Evolutionary conservation across 1,284 basidiomycete genomes (phyloP).

Genomic region (Pterulicium gracile): DNA sequence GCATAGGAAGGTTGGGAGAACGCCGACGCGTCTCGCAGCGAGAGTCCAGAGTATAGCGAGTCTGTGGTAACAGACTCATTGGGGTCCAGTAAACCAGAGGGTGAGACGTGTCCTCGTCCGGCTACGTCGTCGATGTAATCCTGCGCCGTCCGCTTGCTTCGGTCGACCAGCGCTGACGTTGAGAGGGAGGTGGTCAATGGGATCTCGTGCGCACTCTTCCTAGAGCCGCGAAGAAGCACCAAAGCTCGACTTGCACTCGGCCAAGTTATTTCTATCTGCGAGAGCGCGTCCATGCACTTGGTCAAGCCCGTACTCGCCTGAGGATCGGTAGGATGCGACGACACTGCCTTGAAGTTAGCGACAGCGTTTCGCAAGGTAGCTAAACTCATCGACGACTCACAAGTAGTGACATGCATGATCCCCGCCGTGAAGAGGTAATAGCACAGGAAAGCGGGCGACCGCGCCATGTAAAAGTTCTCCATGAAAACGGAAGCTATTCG

Average conservation of each 20-base stretch:
- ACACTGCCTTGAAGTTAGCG: constrained; percentile 29
- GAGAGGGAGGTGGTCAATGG: background rate
- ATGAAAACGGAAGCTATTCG: constrained; percentile 43
- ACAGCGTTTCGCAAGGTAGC: background rate
- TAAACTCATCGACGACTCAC: constrained; percentile 34
- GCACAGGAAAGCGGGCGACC: constrained; percentile 63
- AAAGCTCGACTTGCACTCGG: constrained; percentile 66
- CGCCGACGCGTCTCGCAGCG: no score
- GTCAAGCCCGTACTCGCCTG: constrained; percentile 55
- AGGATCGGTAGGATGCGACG: constrained; percentile 50
- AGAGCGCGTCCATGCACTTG: constrained; percentile 60
- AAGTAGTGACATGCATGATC: constrained; percentile 68
- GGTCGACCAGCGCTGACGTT: background rate
- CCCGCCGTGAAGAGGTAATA: constrained; percentile 79
- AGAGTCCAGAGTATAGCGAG: no score
- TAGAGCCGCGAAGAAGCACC: constrained; percentile 56
- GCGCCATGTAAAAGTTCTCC: constrained; percentile 52
- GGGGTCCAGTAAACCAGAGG: no score
- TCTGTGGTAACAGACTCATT: no score
- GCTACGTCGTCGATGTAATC: background rate
- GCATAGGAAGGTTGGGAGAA: no score
- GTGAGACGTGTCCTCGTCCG: background rate
- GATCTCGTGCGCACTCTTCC: background rate
- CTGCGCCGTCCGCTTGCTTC: background rate
- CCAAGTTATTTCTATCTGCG: constrained; percentile 66